Base-by-base conservation (phyloP, 2,329 filamentous ascomycete genomes). In the Didymella segeticola region DNA sequence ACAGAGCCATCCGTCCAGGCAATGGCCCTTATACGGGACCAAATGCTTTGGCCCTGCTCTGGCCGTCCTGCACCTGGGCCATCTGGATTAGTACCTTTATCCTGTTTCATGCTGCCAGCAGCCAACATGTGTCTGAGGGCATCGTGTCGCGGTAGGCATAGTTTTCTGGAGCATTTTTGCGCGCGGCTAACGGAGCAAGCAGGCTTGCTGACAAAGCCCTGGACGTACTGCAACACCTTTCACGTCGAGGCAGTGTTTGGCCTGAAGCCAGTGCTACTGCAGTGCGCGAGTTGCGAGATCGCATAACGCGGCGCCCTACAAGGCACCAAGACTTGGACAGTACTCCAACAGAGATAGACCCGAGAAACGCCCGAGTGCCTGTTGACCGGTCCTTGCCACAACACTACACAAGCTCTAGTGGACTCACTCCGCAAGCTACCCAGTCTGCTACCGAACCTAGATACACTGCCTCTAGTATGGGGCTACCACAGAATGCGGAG, bases 61-160 rank as follows among this genome's bases (percentile, higher is more conserved):
- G 80, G 79, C 80, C 80, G 2, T 80, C 80, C 0, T 81, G 81
- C 31, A 83, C 80, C 0, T 83, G 81, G 80, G 77, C 77, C 1
- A 72, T 80, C 0, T 83, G 81, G 81, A 83, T 83, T 58, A 81
- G 80, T 51, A 79, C 78, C 1, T 80, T 83, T 31, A 78, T 83
- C 17, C 62, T 83, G 4, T 76, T 82, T 3, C 80, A 81, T 45
- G 81, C 81, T 4, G 79, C 79, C 0, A 79, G 78, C 56, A 78
- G 80, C 54, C 72, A 73, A 1, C 75, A 82, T 26, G 65, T 81
- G 3, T 70, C 77, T 0, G 54, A 74, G 0, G 51, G 67, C 0
- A 73, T 74, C 12, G 77, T 77, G 0, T 57, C 76, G 3, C 78
- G 76, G 75, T 80, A 74, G 47, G 69, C 57, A 12, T 2, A 14